Evolutionary conservation across 345 rosid genomes (phyloP).

Genomic region (Noccaea bulbosa): DNA sequence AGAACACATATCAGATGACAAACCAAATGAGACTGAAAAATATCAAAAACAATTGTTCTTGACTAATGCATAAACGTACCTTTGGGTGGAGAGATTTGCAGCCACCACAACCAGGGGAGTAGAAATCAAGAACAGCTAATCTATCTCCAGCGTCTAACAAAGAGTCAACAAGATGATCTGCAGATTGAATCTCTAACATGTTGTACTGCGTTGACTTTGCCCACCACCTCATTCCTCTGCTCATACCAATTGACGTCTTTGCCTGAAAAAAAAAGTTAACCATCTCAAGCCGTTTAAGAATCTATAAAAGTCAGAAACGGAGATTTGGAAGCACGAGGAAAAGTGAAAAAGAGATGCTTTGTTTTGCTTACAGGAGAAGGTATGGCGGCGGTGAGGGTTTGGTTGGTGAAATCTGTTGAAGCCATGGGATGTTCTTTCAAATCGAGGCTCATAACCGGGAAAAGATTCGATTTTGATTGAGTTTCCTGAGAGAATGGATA

Average conservation of each 20-base stretch:
- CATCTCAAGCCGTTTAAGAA: neutral
- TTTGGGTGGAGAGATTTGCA: conserved; percentile 86
- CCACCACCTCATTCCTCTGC: conserved; percentile 77
- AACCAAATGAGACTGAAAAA: neutral
- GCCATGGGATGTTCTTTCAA: conserved; percentile 46
- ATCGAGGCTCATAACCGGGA: conserved; percentile 41
- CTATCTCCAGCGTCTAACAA: conserved; percentile 62
- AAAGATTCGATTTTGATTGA: conserved; percentile 40
- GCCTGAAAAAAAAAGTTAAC: conserved; percentile 38
- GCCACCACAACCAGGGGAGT: conserved; percentile 86
- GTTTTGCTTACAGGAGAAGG: conserved; percentile 49
- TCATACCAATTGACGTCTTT: conserved; percentile 49
- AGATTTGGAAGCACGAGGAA: neutral
- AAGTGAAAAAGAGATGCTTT: neutral
- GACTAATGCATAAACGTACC: conserved; percentile 44
- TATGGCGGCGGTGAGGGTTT: conserved; percentile 36
- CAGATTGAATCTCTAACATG: conserved; percentile 69
- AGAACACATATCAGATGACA: neutral
- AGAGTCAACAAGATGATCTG: conserved; percentile 63
- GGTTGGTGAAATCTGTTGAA: conserved; percentile 40
- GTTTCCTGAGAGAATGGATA: conserved; percentile 22
- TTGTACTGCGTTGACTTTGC: conserved; percentile 62
- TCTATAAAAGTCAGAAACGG: neutral
- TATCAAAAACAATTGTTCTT: neutral
- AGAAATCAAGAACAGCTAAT: conserved; percentile 68